phyloP scores from a whole-genome alignment of 768 basidiomycete genomes.

The Termitomyces titanicus region DNA sequence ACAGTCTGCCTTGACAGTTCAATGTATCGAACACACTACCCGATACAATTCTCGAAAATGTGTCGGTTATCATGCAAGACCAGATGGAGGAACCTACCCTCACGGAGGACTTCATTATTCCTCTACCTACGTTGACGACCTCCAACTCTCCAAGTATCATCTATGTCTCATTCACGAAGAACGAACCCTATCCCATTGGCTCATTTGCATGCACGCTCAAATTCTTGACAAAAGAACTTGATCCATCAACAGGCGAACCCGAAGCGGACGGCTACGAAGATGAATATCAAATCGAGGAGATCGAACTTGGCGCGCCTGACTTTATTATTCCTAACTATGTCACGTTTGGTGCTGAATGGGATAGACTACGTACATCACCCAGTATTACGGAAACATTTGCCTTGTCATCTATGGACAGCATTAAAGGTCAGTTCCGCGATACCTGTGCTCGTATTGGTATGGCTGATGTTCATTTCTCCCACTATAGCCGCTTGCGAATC shows the following conservation, averaged over 20 bases:
- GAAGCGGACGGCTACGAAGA: conserved; percentile 99
- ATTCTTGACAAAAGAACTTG: conserved; percentile 96
- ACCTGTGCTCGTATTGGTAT: conserved; percentile 4
- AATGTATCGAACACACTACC: conserved; percentile 96
- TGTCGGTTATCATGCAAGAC: conserved; percentile 90
- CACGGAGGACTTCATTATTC: conserved; percentile 94
- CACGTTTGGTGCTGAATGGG: conserved; percentile 94
- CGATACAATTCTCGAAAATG: conserved; percentile 92
- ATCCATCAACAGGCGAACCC: conserved; percentile 91
- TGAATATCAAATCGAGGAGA: conserved; percentile 96
- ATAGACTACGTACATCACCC: conserved; percentile 75
- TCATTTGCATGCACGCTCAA: conserved; percentile 91
- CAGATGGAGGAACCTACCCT: conserved; percentile 69
- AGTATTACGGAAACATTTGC: conserved; percentile 91
- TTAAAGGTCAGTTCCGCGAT: conserved; percentile 68
- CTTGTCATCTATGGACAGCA: conserved; percentile 85
- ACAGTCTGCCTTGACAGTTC: conserved; percentile 50
- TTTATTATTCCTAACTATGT: conserved; percentile 95
- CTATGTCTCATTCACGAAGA: conserved; percentile 92
- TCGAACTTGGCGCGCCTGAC: conserved; percentile 91
- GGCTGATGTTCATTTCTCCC: conserved; percentile 14
- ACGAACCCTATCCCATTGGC: conserved; percentile 70
- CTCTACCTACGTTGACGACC: conserved; percentile 64
- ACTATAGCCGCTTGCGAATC: conserved; percentile 93
- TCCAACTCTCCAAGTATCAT: conserved; percentile 77